Percentiles rank a stretch among this genome's conserved stretches.
Evolutionary conservation across 495 filamentous ascomycete genomes (phyloP).

Genomic region (Penicillium coprophilum): DNA sequence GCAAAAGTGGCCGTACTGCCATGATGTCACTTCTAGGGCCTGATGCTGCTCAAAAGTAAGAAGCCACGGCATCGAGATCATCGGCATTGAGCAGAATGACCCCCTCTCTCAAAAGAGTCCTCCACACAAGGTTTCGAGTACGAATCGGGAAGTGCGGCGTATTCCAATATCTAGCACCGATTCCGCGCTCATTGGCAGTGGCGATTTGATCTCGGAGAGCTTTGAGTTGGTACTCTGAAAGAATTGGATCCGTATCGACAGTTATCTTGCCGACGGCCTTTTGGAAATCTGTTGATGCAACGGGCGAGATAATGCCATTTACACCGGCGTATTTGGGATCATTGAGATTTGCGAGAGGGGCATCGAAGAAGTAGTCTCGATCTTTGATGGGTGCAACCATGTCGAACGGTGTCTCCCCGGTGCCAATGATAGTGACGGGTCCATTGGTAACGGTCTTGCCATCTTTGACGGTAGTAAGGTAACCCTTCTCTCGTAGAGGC

Average conservation of each 20-base stretch:
- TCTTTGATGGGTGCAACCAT: conserved; percentile 49
- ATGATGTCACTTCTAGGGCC: neutral
- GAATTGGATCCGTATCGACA: conserved; percentile 27
- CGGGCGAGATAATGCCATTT: conserved; percentile 49
- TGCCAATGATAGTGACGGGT: conserved; percentile 75
- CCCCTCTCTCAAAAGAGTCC: conserved; percentile 63
- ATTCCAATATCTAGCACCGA: conserved; percentile 73
- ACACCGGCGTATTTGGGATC: conserved; percentile 44
- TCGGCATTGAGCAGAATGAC: conserved; percentile 76
- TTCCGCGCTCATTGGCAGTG: conserved; percentile 60
- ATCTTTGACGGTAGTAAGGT: conserved; percentile 56
- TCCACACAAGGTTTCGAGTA: conserved; percentile 68
- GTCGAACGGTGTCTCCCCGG: conserved; percentile 74
- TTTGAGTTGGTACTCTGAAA: conserved; percentile 53
- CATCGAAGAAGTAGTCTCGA: conserved; percentile 65
- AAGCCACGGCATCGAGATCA: conserved; percentile 60
- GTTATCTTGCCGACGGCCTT: conserved; percentile 42
- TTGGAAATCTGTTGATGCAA: conserved; percentile 49
- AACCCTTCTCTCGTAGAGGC: conserved; percentile 62
- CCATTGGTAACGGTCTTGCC: conserved; percentile 48
- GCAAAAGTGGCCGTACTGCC: neutral
- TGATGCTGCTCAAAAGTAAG: conserved; percentile 31
- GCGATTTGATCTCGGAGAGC: conserved; percentile 60
- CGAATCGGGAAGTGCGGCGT: conserved; percentile 65
- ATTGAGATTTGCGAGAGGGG: conserved; percentile 49